A percentile compares a stretch with the other conserved stretches of the same genome.
phyloP scores from a whole-genome alignment of 129 eudicot genomes.

The Calendula officinalis region DNA sequence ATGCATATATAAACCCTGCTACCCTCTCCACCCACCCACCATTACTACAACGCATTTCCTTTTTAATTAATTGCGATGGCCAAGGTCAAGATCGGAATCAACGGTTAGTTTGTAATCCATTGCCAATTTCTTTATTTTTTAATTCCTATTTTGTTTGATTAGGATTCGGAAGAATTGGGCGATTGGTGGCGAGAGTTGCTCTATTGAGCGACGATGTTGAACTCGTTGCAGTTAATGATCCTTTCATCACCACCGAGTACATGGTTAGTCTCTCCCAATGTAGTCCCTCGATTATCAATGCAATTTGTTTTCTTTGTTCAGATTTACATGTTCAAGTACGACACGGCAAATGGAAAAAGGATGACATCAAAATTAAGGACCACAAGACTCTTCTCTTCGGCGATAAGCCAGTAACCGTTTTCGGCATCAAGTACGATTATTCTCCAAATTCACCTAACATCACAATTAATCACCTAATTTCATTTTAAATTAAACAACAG shows the following conservation, averaged over 20 bases:
- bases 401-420: constrained; percentile 56
- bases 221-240: constrained; percentile 79
- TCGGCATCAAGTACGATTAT: constrained; percentile 52
- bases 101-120: constrained; percentile 35
- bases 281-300: not conserved
- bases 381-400: constrained; percentile 73
- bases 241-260: constrained; percentile 71
- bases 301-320: constrained; percentile 3
- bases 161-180: constrained; percentile 81
- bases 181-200: constrained; percentile 72
- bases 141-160: not conserved
- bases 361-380: constrained; percentile 61
- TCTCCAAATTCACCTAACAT: not conserved
- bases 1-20: constrained; percentile 7
- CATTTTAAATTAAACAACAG: constrained; percentile 14
- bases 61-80: constrained; percentile 32
- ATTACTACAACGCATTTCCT: not conserved
- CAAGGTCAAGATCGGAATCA: constrained; percentile 76
- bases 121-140: not conserved
- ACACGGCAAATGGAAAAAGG: constrained; percentile 63
- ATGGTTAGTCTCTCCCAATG: constrained; percentile 38
- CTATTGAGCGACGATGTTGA: constrained; percentile 67
- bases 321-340: constrained; percentile 88
- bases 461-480: not conserved
- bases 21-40: constrained; percentile 2